Conservation (phyloP, 257 asterid genomes). For the Jaltomata sinuosa region DNA sequence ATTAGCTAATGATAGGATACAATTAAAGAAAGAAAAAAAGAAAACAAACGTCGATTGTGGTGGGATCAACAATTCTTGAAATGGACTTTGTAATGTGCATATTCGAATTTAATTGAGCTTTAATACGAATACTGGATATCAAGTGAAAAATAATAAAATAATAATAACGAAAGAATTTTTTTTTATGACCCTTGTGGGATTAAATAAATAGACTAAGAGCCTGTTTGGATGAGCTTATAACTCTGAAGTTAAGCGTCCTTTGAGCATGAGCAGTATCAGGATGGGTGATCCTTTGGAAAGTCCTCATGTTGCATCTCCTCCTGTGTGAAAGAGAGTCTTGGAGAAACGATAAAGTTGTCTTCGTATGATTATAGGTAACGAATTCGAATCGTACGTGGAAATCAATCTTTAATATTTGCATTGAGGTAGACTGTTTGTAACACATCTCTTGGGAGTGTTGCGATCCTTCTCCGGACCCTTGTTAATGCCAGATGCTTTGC, state of each 20-base stretch:
- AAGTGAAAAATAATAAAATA: no score
- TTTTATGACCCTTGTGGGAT: neutral
- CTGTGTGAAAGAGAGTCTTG: neutral
- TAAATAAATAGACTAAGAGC: neutral
- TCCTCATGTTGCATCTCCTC: neutral
- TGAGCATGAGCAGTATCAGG: neutral
- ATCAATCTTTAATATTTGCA: no score
- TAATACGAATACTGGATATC: no score
- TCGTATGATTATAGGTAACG: fast-evolving
- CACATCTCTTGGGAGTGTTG: no score
- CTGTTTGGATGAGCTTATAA: no score
- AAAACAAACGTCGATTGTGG: neutral
- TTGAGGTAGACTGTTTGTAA: neutral
- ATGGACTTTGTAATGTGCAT: no score
- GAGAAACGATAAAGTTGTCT: neutral
- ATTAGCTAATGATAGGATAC: neutral
- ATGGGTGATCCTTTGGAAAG: neutral
- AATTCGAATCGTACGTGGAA: no score
- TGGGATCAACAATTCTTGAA: no score
- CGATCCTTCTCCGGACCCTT: neutral
- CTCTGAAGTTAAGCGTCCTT: neutral
- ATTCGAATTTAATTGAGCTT: no score
- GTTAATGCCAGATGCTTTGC: neutral
- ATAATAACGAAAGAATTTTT: no score
- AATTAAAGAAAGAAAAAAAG: neutral